phyloP scores from a whole-genome alignment of 2,329 filamentous ascomycete species.

The Exophiala alcalophila region DNA sequence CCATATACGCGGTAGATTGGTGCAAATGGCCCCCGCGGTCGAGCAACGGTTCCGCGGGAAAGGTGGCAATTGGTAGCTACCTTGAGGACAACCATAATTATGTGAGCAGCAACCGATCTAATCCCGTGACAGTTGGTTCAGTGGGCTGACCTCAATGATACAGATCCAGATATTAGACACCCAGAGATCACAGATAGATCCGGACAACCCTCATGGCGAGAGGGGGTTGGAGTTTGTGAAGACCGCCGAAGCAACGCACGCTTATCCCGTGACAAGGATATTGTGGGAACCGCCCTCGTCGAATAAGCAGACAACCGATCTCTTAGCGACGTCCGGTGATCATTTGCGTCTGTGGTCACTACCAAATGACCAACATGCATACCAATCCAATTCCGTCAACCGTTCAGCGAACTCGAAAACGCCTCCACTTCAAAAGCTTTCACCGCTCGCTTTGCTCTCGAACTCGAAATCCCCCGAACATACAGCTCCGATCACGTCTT shows the following conservation, averaged over 20 bases:
- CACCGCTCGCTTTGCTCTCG: constrained; percentile 85
- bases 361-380: constrained; percentile 52
- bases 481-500: constrained; percentile 89
- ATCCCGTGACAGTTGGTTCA: too few relatives aligned
- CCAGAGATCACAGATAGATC: constrained; percentile 68
- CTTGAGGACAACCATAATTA: constrained; percentile 98
- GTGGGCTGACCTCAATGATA: too few relatives aligned
- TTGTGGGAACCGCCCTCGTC: constrained; percentile 94
- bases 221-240: constrained; percentile 86
- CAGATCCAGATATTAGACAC: constrained; percentile 97
- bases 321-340: constrained; percentile 91
- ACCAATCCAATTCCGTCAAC: constrained; percentile 65
- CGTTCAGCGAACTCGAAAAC: constrained; percentile 59
- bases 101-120: constrained; percentile 56
- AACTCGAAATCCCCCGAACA: constrained; percentile 99
- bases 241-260: constrained; percentile 93
- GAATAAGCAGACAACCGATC: constrained; percentile 90
- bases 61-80: constrained; percentile 93
- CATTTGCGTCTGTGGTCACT: constrained; percentile 92
- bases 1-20: constrained; percentile 96
- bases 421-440: constrained; percentile 72
- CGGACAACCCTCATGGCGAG: constrained; percentile 67
- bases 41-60: constrained; percentile 68
- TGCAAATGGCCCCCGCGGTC: constrained; percentile 90
- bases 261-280: constrained; percentile 92